Percentiles rank a stretch among this genome's conserved stretches.
Conservation (phyloP, 805 yeast genomes). For the Pichia occidentalis region DNA sequence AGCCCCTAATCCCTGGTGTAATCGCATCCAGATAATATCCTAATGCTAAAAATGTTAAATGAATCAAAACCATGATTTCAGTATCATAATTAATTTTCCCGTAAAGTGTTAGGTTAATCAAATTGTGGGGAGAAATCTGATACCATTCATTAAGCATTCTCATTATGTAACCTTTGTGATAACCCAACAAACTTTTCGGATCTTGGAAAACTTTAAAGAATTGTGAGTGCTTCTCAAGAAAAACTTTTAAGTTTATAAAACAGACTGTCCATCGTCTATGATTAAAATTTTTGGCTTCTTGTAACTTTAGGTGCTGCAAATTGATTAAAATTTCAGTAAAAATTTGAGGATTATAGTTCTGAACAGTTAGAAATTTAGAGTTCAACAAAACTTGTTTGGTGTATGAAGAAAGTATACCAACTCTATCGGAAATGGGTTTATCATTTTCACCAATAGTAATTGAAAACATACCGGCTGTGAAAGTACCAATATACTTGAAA, state of each 20-base stretch:
- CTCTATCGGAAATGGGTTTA: background rate
- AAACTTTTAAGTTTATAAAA: background rate
- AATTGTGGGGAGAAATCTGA: slow-evolving; percentile 7
- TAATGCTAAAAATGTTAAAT: slow-evolving; percentile 1
- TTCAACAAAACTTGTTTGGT: background rate
- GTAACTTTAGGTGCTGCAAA: background rate
- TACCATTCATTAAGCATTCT: slow-evolving; percentile 8
- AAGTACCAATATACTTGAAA: slow-evolving; percentile 1
- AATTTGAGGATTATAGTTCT: background rate
- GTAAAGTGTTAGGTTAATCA: background rate
- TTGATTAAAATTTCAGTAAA: background rate
- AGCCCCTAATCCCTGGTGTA: slow-evolving; percentile 5
- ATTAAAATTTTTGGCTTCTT: background rate
- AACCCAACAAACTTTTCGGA: slow-evolving; percentile 3
- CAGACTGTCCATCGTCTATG: background rate
- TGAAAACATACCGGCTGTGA: slow-evolving; percentile 1
- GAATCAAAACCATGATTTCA: background rate
- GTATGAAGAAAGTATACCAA: background rate
- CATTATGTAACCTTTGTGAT: slow-evolving; percentile 3
- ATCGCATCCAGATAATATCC: slow-evolving; percentile 4
- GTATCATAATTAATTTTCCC: background rate
- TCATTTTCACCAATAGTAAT: background rate
- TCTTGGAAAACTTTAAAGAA: slow-evolving; percentile 1
- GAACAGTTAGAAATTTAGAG: background rate
- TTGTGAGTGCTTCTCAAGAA: slow-evolving; percentile 3